These are phyloP conservation scores for Triangularia verruculosa DNA, from an alignment of 2,329 filamentous ascomycete genomes.

Conservation along the genomic window DNA sequence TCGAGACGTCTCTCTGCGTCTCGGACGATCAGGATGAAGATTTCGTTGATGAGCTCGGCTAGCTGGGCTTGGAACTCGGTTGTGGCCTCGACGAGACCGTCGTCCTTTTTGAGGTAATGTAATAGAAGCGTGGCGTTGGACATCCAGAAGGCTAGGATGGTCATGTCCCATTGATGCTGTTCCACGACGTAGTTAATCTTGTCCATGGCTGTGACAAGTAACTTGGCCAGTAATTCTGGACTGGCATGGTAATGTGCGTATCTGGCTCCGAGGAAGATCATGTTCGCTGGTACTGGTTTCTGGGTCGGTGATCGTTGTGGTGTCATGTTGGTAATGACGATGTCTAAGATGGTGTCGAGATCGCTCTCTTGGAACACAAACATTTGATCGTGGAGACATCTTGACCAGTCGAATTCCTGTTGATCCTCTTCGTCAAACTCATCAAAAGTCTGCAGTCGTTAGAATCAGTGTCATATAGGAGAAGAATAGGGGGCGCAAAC, in stretches of 20 bases:
- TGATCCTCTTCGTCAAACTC: constrained; percentile 87
- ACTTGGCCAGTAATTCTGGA: constrained; percentile 73
- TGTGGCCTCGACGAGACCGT: constrained; percentile 75
- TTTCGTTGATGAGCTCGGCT: constrained; percentile 93
- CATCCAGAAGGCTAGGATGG: constrained; percentile 97
- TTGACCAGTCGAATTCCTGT: constrained; percentile 93
- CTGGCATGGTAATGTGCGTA: constrained; percentile 97
- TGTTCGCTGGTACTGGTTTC: constrained; percentile 95
- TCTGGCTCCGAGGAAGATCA: constrained; percentile 90
- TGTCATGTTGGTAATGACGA: constrained; percentile 97
- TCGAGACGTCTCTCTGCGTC: constrained; percentile 95
- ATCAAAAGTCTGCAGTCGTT: constrained; percentile 57
- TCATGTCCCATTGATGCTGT: constrained; percentile 98
- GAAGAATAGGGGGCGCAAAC: constrained; percentile 39
- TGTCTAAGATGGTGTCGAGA: constrained; percentile 85
- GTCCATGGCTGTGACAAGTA: constrained; percentile 84
- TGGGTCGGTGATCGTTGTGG: constrained; percentile 94
- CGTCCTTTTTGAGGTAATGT: constrained; percentile 95
- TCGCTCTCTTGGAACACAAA: constrained; percentile 98
- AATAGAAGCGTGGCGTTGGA: constrained; percentile 94
- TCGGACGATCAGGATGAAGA: constrained; percentile 94
- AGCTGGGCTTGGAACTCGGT: constrained; percentile 89
- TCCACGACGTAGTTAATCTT: constrained; percentile 98
- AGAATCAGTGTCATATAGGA: constrained; percentile 18
- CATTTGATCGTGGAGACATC: constrained; percentile 97